Evolutionary conservation across 352 stramenopile species (phyloP), one percentile per base, ranked within the genome.

Genomic region (Phytopythium mirpurense): DNA sequence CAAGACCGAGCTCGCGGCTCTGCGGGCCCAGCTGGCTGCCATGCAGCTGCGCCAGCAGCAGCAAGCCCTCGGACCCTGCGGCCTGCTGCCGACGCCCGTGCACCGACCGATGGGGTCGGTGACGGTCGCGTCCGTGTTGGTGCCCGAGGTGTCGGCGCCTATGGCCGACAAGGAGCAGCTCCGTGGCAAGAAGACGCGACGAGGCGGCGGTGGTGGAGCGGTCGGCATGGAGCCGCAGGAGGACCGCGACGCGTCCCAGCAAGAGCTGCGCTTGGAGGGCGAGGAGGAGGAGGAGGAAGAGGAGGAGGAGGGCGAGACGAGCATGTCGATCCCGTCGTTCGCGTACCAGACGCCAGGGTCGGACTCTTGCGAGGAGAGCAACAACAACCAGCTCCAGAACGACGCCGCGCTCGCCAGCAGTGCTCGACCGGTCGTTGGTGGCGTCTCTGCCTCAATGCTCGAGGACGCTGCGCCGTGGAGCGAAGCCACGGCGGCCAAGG

Each of bases 1-100:
- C 2, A 87, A 89, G 62, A 67, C 68, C 42, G 76, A 88, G 51
- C 46, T 91, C 24, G 67, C 72, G 46, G 58, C 66, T 56, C 61
- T 91, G 36, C 74, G 75, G 46, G 72, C 78, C 37, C 66, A 86
- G 44, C 65, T 91, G 41, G 66, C 76, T 29, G 56, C 59, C 5
- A 78, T 91, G 63, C 51, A 77, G 52, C 31, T 38, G 3, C 38
- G 47, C 4, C 49, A 56, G 26, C 49, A 56, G 49, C 49, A 56
- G 49, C 32, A 36, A 10, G 2, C 32, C 2, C 21, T 51, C 2
- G 29, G n/a, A n/a, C 5, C 12, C 15, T 47, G 16, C 18, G 41
- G 15, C 7, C 23, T 42, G 31, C 15, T 40, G 29, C 46, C 46
- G 18, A 52, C 46, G 19, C 46, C 19, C 3, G 32, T 51, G 27